phyloP scores from a whole-genome alignment of 768 basidiomycete species.

The Crassisporium funariophilum region DNA sequence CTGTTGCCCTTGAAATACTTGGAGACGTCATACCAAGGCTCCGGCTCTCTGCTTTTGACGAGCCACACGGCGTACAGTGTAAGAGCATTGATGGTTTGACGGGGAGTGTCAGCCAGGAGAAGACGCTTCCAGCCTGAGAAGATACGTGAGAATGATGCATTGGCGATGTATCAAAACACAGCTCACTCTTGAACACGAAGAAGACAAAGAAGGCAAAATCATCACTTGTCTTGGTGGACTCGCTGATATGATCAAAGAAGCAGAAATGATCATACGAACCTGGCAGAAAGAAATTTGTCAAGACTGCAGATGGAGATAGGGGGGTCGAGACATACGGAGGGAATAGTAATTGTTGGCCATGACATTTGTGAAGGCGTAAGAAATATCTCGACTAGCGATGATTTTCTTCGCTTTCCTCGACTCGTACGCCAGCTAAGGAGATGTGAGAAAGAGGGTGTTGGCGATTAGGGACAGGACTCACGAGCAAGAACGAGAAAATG shows the following conservation, averaged over 20 bases:
- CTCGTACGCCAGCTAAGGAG: conserved; percentile 78
- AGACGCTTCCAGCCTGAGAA: conserved; percentile 44
- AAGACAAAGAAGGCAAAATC: conserved; percentile 99
- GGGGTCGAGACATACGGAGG: conserved; percentile 62
- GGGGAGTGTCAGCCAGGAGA: conserved; percentile 90
- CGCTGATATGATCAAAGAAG: conserved; percentile 95
- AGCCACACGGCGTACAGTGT: conserved; percentile 90
- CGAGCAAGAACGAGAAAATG: conserved; percentile 95
- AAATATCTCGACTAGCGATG: conserved; percentile 93
- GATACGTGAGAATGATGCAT: neutral
- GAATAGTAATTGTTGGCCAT: conserved; percentile 98
- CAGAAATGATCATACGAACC: conserved; percentile 98
- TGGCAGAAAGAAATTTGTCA: conserved; percentile 31
- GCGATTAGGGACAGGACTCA: conserved; percentile 37
- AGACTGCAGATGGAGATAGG: conserved; percentile 4
- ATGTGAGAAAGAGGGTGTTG: neutral
- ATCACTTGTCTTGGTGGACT: conserved; percentile 94
- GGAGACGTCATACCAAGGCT: conserved; percentile 65
- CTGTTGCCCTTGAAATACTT: conserved; percentile 82
- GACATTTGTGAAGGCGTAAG: conserved; percentile 97
- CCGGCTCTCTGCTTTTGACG: conserved; percentile 38
- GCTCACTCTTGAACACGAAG: conserved; percentile 96
- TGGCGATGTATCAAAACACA: conserved; percentile 8
- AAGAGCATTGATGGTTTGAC: conserved; percentile 96
- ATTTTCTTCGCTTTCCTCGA: conserved; percentile 91